These are phyloP conservation scores for Pythium phragmitis DNA, from an alignment of 352 stramenopile genomes.

Conservation along the genomic window DNA sequence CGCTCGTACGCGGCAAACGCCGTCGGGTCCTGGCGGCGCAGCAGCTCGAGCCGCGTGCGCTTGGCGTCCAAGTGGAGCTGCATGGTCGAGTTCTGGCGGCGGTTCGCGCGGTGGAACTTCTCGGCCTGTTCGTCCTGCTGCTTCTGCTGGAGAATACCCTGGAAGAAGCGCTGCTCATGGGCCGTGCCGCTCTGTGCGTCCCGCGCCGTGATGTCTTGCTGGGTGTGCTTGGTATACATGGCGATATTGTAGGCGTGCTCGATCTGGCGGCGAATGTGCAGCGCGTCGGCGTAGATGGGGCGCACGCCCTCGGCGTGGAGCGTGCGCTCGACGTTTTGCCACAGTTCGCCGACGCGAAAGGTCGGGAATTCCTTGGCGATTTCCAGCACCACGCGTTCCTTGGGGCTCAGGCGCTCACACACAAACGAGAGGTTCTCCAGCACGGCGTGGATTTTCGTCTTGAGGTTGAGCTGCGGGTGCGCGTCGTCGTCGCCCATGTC, in stretches of 20 bases:
- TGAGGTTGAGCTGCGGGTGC: slow-evolving; percentile 58
- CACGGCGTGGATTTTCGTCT: slow-evolving; percentile 69
- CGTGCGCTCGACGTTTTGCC: slow-evolving; percentile 64
- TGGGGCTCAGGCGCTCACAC: slow-evolving; percentile 36
- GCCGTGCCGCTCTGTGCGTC: slow-evolving; percentile 19
- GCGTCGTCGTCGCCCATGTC: slow-evolving; percentile 34
- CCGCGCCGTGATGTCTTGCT: slow-evolving; percentile 46
- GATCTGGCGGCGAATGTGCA: slow-evolving; percentile 72
- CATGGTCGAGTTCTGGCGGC: slow-evolving; percentile 70
- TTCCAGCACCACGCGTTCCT: slow-evolving; percentile 70
- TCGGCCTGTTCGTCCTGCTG: slow-evolving; percentile 66
- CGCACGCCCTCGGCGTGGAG: slow-evolving; percentile 63
- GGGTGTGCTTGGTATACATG: slow-evolving; percentile 58
- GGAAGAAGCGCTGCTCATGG: slow-evolving; percentile 47
- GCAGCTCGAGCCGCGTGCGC: slow-evolving; percentile 65
- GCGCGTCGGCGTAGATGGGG: slow-evolving; percentile 70
- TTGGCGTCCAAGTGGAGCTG: slow-evolving; percentile 75
- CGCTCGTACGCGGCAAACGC: slow-evolving; percentile 52
- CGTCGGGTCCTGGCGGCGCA: slow-evolving; percentile 57
- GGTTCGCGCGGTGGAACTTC: slow-evolving; percentile 49
- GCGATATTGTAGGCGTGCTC: slow-evolving; percentile 72
- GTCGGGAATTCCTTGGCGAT: slow-evolving; percentile 71
- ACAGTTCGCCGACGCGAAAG: slow-evolving; percentile 69
- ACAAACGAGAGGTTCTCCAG: slow-evolving; percentile 63
- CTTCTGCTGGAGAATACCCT: slow-evolving; percentile 60